Conservation (phyloP, 352 stramenopile species). For the Pythium volutum region DNA sequence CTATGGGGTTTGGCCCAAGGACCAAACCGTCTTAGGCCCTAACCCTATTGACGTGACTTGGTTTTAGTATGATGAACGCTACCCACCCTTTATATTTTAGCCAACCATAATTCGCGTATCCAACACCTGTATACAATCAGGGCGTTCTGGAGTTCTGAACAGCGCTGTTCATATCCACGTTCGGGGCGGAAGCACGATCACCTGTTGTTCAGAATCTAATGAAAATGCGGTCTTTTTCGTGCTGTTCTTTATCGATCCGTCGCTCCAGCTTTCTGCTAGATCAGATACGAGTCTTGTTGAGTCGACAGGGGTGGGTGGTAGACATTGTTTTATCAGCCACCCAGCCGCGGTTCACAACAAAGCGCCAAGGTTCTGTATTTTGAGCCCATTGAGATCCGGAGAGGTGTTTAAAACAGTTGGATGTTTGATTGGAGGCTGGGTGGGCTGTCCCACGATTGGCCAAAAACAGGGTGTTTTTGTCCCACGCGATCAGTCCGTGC, state of each 20-base stretch:
- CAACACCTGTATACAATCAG: constrained; percentile 13
- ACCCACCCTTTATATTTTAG: constrained; percentile 20
- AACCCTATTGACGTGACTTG: constrained; percentile 25
- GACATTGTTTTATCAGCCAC: too few relatives aligned
- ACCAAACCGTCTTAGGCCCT: constrained; percentile 2
- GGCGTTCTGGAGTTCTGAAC: background rate
- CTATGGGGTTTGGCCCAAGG: background rate
- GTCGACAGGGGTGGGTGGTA: too few relatives aligned
- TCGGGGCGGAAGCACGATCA: too few relatives aligned
- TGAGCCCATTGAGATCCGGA: background rate
- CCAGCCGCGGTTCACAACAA: too few relatives aligned
- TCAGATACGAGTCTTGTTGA: too few relatives aligned
- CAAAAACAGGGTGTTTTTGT: background rate
- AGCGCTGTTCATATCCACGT: background rate
- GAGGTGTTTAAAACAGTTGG: constrained; percentile 18
- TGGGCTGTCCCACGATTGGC: constrained; percentile 20
- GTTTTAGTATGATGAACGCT: constrained; percentile 10
- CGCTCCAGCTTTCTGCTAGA: too few relatives aligned
- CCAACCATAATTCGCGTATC: constrained; percentile 18
- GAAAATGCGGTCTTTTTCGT: too few relatives aligned
- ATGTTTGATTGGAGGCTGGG: constrained; percentile 19
- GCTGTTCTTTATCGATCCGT: too few relatives aligned
- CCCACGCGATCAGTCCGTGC: constrained; percentile 3
- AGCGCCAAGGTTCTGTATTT: too few relatives aligned
- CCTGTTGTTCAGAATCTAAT: too few relatives aligned